A percentile compares a stretch with the other conserved stretches of the same genome.
Evolutionary conservation across 2,329 filamentous ascomycete species (phyloP).

Genomic region (Amphichorda felina): DNA sequence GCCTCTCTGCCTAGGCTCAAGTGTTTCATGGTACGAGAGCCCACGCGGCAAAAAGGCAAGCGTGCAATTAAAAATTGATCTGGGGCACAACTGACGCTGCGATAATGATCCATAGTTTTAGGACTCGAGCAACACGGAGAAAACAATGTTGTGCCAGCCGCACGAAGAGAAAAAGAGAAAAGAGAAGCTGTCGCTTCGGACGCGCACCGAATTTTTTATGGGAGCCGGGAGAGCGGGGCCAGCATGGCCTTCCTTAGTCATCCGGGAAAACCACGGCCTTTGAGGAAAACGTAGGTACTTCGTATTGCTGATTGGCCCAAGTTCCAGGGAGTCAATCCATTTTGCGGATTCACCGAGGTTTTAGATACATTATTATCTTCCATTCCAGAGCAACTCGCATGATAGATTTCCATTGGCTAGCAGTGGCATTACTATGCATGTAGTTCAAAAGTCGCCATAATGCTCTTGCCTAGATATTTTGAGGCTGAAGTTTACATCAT

Average conservation of each 20-base stretch:
- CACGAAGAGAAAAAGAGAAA: conserved; percentile 56
- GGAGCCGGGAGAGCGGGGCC: not conserved
- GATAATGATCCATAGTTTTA: conserved; percentile 36
- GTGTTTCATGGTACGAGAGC: conserved; percentile 9
- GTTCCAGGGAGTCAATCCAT: too few species aligned
- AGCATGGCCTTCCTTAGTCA: conserved; percentile 11
- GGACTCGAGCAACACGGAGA: conserved; percentile 74
- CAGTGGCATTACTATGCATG: too few species aligned
- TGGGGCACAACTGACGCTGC: conserved; percentile 72
- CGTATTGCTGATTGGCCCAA: too few species aligned
- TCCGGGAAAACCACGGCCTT: not conserved
- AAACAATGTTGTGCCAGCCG: conserved; percentile 62
- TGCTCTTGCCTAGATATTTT: too few species aligned
- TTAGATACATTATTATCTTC: too few species aligned
- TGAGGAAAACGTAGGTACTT: too few species aligned
- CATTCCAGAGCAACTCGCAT: not conserved
- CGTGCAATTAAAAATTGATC: conserved; percentile 70
- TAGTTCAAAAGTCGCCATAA: too few species aligned
- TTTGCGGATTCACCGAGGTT: too few species aligned
- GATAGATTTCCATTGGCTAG: too few species aligned
- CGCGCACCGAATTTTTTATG: conserved; percentile 16
- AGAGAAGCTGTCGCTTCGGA: conserved; percentile 18
- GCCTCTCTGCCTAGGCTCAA: conserved; percentile 22
- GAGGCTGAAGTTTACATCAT: too few species aligned
- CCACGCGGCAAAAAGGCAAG: conserved; percentile 39